Evolutionary conservation across 1,284 basidiomycete genomes (phyloP), one percentile per base, ranked within the genome.

Genomic region (Cerioporus squamosus): DNA sequence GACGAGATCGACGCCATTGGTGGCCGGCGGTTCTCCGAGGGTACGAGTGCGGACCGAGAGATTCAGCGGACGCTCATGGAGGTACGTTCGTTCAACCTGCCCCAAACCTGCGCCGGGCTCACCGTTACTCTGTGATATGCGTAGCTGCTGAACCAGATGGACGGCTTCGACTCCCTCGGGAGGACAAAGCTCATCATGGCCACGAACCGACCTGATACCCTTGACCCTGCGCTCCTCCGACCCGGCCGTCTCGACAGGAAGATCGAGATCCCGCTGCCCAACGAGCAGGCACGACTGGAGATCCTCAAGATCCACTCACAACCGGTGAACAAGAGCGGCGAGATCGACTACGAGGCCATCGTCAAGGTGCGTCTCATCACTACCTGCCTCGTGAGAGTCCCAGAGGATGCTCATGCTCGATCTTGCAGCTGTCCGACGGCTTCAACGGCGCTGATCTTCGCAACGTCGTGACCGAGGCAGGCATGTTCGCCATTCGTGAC

Each of bases 51-150:
- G 14, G 97, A 99, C 78, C 90, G 97, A 69, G 97, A 99, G 79
- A 99, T 99, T 65, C 97, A 99, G 76, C 84, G 97, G 66, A 99
- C 97, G 22, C 77, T 99, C 40, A 99, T 99, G 97, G 97, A 99
- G 87, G 93, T 93, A 60, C 44, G 51, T 44, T 2, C 70, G 26
- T 69, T 47, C 15, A 4, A 18, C 15, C 31, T 2, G 5, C 14
- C 31, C 10, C 9, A 14, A 18, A 69, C 50, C 18, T 42, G 43
- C 31, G 18, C 44, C 39, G 10, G 48, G 12, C 45, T 2, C 22
- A n/a, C 18, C 20, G 15, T 52, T 49, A 17, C 38, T 29, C 20
- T n/a, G 46, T 18, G 36, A 38, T 50, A 24, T 54, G 6, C 31
- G 31, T 68, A 95, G 93, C 81, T 99, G 33, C 84, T 99, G 46